These are phyloP conservation scores for Xenoacremonium recifei DNA, from an alignment of 2,329 filamentous ascomycete genomes.

Conservation along the genomic window DNA sequence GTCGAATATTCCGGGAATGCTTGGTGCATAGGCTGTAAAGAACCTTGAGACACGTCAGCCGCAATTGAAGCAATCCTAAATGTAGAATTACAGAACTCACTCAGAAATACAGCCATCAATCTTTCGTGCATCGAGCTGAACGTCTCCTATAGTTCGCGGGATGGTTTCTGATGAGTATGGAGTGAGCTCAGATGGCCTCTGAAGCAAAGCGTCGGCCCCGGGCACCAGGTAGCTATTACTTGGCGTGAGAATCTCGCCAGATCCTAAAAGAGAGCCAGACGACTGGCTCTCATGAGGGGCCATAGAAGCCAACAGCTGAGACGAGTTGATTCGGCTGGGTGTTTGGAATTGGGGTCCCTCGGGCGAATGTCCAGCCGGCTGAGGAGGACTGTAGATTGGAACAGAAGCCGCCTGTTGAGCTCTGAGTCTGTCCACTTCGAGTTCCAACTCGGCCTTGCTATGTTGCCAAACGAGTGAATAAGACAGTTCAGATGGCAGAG, in stretches of 20 bases:
- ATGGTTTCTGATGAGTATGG: neutral
- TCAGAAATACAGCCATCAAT: neutral
- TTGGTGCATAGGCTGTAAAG: neutral
- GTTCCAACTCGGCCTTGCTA: neutral
- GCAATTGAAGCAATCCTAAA: neutral
- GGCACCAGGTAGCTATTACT: too few species aligned
- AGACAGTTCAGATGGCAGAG: neutral
- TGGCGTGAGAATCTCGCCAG: neutral
- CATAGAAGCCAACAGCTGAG: too few species aligned
- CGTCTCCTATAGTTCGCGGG: neutral
- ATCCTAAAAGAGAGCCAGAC: neutral
- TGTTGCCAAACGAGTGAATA: neutral
- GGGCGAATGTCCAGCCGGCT: neutral
- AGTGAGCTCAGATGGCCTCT: neutral
- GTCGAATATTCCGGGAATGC: neutral
- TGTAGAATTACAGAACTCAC: neutral
- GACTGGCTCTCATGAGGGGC: neutral
- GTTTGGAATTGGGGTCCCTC: neutral
- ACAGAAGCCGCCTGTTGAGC: neutral
- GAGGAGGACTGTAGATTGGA: neutral
- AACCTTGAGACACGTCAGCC: neutral
- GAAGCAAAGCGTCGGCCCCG: neutral
- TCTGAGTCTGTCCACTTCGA: neutral
- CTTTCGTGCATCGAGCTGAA: neutral
- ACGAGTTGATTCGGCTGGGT: too few species aligned